Conservation (phyloP, 352 stramenopile genomes). For the Thalassiosira oceanica region DNA sequence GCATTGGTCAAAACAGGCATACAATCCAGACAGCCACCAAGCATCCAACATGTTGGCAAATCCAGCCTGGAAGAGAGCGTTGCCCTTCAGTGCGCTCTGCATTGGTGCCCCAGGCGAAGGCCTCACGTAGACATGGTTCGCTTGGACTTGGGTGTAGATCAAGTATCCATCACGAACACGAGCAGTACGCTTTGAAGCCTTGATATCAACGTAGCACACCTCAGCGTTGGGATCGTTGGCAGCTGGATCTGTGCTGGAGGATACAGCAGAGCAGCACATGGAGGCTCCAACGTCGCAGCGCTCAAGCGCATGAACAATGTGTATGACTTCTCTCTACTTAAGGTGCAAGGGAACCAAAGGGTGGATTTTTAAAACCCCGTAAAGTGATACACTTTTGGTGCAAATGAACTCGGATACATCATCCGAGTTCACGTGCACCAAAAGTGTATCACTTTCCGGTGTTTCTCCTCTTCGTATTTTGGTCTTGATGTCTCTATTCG, state of each 20-base stretch:
- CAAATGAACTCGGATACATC: too few relatives aligned
- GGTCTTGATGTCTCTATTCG: too few relatives aligned
- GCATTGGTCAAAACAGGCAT: slow-evolving; percentile 18
- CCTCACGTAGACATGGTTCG: slow-evolving; percentile 3
- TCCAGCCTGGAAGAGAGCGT: slow-evolving; percentile 14
- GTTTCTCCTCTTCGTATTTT: too few relatives aligned
- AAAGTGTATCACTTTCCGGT: too few relatives aligned
- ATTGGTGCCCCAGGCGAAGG: too few relatives aligned
- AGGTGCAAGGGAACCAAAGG: too few relatives aligned
- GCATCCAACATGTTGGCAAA: slow-evolving; percentile 3
- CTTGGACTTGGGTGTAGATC: slow-evolving; percentile 4
- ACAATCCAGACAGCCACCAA: slow-evolving; percentile 17
- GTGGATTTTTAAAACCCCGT: too few relatives aligned
- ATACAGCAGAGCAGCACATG: slow-evolving; percentile 25
- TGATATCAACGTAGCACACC: slow-evolving; percentile 16
- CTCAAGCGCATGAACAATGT: slow-evolving; percentile 14
- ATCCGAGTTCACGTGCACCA: too few relatives aligned
- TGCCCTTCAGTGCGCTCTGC: slow-evolving; percentile 8
- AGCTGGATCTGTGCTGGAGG: neutral
- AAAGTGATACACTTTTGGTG: too few relatives aligned
- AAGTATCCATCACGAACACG: slow-evolving; percentile 7
- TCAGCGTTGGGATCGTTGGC: slow-evolving; percentile 8
- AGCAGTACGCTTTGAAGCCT: neutral
- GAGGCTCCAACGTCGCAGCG: slow-evolving; percentile 3
- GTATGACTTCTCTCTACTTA: too few relatives aligned